Conservation (phyloP, 2,329 filamentous ascomycete species). For the Fusarium mangiferae region DNA sequence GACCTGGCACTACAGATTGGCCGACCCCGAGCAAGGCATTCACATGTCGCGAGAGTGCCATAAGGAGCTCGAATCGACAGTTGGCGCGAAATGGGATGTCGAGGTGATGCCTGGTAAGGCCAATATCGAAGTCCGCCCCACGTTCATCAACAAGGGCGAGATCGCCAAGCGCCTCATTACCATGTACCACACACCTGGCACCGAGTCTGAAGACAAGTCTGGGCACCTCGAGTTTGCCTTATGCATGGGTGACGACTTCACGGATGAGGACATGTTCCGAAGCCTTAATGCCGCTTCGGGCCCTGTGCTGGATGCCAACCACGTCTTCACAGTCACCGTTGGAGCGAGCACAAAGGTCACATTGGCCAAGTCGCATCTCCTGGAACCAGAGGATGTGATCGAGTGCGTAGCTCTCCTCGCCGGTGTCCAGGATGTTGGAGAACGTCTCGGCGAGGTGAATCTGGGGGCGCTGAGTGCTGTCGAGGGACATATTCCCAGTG, state of each 20-base stretch:
- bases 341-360: conserved; percentile 94
- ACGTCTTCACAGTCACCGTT: conserved; percentile 91
- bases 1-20: conserved; percentile 96
- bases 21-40: conserved; percentile 84
- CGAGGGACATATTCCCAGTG: conserved; percentile 62
- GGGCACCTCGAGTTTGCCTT: conserved; percentile 84
- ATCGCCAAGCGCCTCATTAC: conserved; percentile 86
- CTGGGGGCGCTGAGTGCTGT: conserved; percentile 64
- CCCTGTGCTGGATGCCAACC: conserved; percentile 64
- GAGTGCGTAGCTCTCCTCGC: conserved; percentile 69
- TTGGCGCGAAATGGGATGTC: conserved; percentile 84
- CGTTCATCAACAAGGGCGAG: conserved; percentile 97
- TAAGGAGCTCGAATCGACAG: conserved; percentile 80
- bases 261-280: conserved; percentile 97
- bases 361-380: conserved; percentile 86
- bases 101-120: conserved; percentile 98
- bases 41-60: conserved; percentile 85
- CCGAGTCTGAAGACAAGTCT: conserved; percentile 56
- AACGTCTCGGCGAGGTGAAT: conserved; percentile 63
- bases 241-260: conserved; percentile 95
- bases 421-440: conserved; percentile 54
- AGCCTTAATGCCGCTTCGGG: conserved; percentile 72
- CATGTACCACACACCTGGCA: conserved; percentile 69
- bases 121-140: conserved; percentile 95
- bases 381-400: conserved; percentile 90